Percentiles rank a stretch among this genome's conserved stretches.
Conservation (phyloP, 169 alveolate species). For the Nephromyces sp. region DNA sequence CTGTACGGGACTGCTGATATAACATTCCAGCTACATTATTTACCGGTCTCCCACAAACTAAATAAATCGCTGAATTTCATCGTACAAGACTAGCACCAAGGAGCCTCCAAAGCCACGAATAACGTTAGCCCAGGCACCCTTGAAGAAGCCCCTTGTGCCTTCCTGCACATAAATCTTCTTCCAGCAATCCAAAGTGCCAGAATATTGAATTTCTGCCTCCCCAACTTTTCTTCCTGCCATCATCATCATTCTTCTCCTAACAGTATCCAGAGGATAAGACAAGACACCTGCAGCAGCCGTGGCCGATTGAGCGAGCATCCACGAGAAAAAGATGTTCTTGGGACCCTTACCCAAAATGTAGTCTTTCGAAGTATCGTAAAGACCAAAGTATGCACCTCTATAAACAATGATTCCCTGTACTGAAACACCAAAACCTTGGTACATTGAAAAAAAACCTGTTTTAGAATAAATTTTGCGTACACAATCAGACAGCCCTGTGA, state of each 20-base stretch:
- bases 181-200: slow-evolving; percentile 86
- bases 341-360: slow-evolving; percentile 64
- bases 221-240: slow-evolving; percentile 87
- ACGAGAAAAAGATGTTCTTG: slow-evolving; percentile 70
- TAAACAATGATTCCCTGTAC: slow-evolving; percentile 87
- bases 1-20: too few relatives aligned
- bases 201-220: slow-evolving; percentile 67
- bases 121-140: slow-evolving; percentile 88
- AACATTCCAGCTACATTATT: too few relatives aligned
- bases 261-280: slow-evolving; percentile 95
- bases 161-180: slow-evolving; percentile 74
- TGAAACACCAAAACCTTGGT: slow-evolving; percentile 91
- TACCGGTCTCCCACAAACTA: too few relatives aligned
- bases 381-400: slow-evolving; percentile 93
- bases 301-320: slow-evolving; percentile 82
- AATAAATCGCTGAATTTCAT: slow-evolving; percentile 63
- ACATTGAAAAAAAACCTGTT: slow-evolving; percentile 79
- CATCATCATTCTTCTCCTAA: slow-evolving; percentile 84
- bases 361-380: slow-evolving; percentile 89
- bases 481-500: slow-evolving; percentile 86
- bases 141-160: slow-evolving; percentile 80
- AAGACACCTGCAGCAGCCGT: slow-evolving; percentile 86
- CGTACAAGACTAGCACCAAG: slow-evolving; percentile 90
- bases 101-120: slow-evolving; percentile 96
- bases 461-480: slow-evolving; percentile 55